phyloP scores from a whole-genome alignment of 2,329 filamentous ascomycete species.

The Verticillium nubilum region DNA sequence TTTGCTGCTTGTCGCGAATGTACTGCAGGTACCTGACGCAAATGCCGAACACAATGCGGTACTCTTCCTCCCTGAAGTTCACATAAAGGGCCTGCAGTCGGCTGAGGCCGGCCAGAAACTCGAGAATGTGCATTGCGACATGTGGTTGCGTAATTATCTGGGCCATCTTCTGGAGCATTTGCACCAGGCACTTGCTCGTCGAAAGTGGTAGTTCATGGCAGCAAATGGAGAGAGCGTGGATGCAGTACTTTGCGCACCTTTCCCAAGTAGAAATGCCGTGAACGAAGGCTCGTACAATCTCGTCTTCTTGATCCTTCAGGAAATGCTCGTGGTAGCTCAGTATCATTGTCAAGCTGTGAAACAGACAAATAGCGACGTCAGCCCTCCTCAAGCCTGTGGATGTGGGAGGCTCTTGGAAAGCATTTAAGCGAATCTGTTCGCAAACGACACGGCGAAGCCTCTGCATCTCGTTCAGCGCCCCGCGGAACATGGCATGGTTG shows the following conservation, averaged over 20 bases:
- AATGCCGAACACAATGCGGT: conserved; percentile 89
- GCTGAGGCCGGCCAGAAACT: conserved; percentile 87
- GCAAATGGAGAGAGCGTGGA: conserved; percentile 90
- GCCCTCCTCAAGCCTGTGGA: conserved; percentile 77
- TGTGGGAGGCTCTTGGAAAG: conserved; percentile 74
- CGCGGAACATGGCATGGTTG: conserved; percentile 81
- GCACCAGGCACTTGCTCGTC: conserved; percentile 77
- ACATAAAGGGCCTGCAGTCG: conserved; percentile 79
- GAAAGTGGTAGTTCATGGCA: conserved; percentile 90
- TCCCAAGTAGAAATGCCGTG: conserved; percentile 80
- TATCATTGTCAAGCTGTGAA: conserved; percentile 80
- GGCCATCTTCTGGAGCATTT: conserved; percentile 87
- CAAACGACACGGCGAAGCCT: conserved; percentile 72
- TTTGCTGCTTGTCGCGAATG: conserved; percentile 61
- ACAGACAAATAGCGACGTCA: conserved; percentile 84
- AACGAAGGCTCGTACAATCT: conserved; percentile 81
- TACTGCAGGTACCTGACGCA: conserved; percentile 92
- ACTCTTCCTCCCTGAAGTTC: conserved; percentile 88
- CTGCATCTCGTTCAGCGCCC: conserved; percentile 68
- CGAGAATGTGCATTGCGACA: conserved; percentile 89
- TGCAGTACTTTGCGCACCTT: conserved; percentile 83
- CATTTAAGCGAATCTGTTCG: conserved; percentile 72
- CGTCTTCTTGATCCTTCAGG: conserved; percentile 78
- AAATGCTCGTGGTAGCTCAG: conserved; percentile 88
- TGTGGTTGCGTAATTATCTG: conserved; percentile 92